Conservation (phyloP, 2,329 filamentous ascomycete genomes). For the Coniella lustricola region DNA sequence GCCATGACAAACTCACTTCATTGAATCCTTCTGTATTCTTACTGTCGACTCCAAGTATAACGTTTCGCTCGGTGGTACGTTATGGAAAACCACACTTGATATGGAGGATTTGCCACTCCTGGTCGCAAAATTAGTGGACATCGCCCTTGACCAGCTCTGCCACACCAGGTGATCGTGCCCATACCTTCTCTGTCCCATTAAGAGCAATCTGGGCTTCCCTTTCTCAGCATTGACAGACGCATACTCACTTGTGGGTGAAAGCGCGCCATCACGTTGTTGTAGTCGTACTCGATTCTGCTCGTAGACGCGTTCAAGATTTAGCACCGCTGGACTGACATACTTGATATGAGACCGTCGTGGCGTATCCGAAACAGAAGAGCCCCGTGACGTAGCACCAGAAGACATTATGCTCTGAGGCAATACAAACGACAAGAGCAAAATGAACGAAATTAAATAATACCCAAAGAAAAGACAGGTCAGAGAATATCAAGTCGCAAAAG, state of each 20-base stretch:
- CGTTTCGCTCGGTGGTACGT: slow-evolving; percentile 91
- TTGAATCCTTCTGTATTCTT: slow-evolving; percentile 86
- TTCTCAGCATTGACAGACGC: slow-evolving; percentile 42
- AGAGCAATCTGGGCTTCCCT: slow-evolving; percentile 73
- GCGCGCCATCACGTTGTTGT: slow-evolving; percentile 41
- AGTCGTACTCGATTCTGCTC: slow-evolving; percentile 52
- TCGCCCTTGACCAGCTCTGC: not conserved
- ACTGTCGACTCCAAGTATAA: slow-evolving; percentile 93
- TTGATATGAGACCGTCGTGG: slow-evolving; percentile 28
- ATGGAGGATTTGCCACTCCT: slow-evolving; percentile 99
- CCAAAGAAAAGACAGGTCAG: not conserved
- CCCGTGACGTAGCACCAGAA: slow-evolving; percentile 15
- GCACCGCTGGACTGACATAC: slow-evolving; percentile 49
- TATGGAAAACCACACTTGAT: slow-evolving; percentile 98
- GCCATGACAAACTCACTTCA: slow-evolving; percentile 68
- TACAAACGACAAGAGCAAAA: not conserved
- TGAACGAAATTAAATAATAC: not conserved
- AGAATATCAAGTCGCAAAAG: not conserved
- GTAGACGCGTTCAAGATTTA: slow-evolving; percentile 56
- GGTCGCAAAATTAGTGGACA: slow-evolving; percentile 16
- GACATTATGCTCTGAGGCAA: slow-evolving; percentile 19
- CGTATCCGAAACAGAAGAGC: slow-evolving; percentile 16
- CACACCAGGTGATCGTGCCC: slow-evolving; percentile 18
- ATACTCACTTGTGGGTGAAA: slow-evolving; percentile 32
- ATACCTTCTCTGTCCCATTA: slow-evolving; percentile 95